Evolutionary conservation across 2,329 filamentous ascomycete species (phyloP), one percentile per base, ranked within the genome.

Genomic region (Pochonia chlamydosporia): DNA sequence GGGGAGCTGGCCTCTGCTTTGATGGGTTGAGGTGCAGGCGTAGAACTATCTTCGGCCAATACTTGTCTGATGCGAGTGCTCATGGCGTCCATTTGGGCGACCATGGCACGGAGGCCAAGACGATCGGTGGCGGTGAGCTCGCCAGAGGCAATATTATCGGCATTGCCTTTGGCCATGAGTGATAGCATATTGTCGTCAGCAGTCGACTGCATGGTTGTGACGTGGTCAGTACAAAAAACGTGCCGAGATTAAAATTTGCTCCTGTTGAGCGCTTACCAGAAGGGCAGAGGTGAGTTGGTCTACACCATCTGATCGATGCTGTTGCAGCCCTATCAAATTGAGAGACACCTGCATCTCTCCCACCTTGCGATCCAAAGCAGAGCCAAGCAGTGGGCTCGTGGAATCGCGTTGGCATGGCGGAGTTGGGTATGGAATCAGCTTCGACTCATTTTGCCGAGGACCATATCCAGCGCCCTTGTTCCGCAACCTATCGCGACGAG

Each of bases 301-400:
- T 43, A 82, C 60, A 26, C 71, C 69, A 43, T 78, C 68, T 21
- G 74, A 71, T 45, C 66, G 65, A 52, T 74, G 69, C 53, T 73
- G 71, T 46, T 71, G 72, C 41, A 88, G 68, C 51, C 78, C 74
- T 39, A 76, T 71, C 26, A 89, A 71, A 50, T 80, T 82, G 50
- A 88, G 72, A 4, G 82, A 83, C 37, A 81, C 76, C 59, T 87
- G 83, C 59, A 85, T 76, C 62, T 87, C 79, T 44, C 76, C 72
- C 18, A 87, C 65, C n/a, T 66, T 70, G 43, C 68, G 70, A 46
- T 67, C 63, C 44, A 62, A 52, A 59, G 69, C 52, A 56, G 72
- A 67, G 52, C 71, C 59, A 42, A 54, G 36, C 40, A 58, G 44
- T 26, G 57, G 57, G 28, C 46, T 51, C 25, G 33, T 43, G 21